Base-by-base conservation (phyloP, 2,329 filamentous ascomycete genomes). In the Diaporthe capsici region DNA sequence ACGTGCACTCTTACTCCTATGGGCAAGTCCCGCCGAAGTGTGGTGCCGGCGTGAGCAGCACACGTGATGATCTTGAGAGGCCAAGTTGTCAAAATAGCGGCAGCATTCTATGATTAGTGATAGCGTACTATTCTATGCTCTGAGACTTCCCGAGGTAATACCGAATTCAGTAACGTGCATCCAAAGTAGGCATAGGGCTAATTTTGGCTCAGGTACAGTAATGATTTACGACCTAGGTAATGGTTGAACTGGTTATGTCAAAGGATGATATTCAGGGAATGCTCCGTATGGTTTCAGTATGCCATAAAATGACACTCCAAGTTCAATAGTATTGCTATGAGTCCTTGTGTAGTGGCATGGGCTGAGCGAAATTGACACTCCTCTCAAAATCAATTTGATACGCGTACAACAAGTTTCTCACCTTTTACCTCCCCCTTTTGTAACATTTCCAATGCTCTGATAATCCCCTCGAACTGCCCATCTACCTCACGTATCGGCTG, bases 381-480 rank as follows among this genome's bases (percentile, higher is more conserved):
- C 39, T 20, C 12, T 65, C 9, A 4, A 1, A 12, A 47, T 60
- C 51, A 71, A 12, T 42, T 9, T 22, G 44, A 28, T 42, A 73
- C 20, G 28, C 73, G 60, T 22, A 76, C 51, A 17, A 74, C 74
- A 34, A 76, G 51, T 58, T 77, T 77, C 53, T 75, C 51, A 3
- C 76, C 76, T 39, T 68, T 73, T 9, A 75, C 68, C 25, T 77
- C 76, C 2, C 76, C 76, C 8, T 49, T 51, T 28, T 71, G 68
- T 31, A 77, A 10, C 76, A 75, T 75, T 34, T 71, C 53, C 44
- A 77, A 25, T 4, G 47, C 76, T 13, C 31, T 42, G 25, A 77
- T 71, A 10, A 77, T 20, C 4, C 73, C 73, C 1, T 77, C 58
- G 39, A 65, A 75, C 4, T 55, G 17, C 2, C 76, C 76, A 25